phyloP scores from a whole-genome alignment of 129 eudicot species.

The Flaveria trinervia region DNA sequence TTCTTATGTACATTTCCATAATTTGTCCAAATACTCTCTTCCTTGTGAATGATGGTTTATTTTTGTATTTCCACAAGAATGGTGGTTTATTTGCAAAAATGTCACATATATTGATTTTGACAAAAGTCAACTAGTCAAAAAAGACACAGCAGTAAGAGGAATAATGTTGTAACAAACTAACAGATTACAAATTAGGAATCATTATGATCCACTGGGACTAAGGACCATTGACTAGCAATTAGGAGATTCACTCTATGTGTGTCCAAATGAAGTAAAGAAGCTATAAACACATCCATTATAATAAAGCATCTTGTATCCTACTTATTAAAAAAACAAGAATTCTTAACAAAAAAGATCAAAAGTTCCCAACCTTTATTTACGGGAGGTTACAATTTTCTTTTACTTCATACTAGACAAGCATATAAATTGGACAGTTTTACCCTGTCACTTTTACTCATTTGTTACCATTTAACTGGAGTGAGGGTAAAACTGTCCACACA shows the following conservation, averaged over 20 bases:
- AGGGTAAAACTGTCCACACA: background rate
- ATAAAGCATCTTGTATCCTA: background rate
- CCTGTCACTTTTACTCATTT: background rate
- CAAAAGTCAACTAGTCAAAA: background rate
- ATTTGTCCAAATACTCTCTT: background rate
- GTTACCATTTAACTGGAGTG: background rate
- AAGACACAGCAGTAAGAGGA: background rate
- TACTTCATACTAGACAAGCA: background rate
- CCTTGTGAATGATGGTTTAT: background rate
- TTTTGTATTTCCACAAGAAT: slow-evolving; percentile 4
- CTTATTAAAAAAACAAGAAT: background rate
- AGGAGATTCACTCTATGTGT: background rate
- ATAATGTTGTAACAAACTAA: background rate
- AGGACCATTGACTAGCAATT: background rate
- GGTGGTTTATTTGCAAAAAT: background rate
- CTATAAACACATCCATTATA: too few species aligned
- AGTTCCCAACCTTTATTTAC: background rate
- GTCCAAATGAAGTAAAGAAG: too few species aligned
- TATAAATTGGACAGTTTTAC: background rate
- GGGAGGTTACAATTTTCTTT: background rate
- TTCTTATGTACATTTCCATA: background rate
- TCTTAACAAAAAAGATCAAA: background rate
- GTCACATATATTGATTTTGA: background rate
- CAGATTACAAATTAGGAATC: background rate
- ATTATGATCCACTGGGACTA: background rate